These are phyloP conservation scores for Kodamaea ohmeri DNA, from an alignment of 1,139 yeast genomes.

Conservation along the genomic window DNA sequence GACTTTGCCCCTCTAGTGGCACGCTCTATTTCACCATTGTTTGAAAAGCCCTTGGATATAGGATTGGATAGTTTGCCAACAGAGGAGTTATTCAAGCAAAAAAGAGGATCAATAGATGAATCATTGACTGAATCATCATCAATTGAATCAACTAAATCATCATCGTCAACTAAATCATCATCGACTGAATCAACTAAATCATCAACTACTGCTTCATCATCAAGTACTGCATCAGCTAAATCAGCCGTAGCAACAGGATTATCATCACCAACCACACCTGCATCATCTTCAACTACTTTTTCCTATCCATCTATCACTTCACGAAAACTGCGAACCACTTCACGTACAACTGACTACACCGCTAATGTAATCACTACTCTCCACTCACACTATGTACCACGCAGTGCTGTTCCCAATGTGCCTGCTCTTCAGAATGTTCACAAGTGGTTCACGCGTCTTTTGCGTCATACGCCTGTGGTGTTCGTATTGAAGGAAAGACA, in stretches of 20 bases:
- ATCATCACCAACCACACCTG: neutral
- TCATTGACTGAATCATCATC: too few relatives aligned
- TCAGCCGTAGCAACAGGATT: too few relatives aligned
- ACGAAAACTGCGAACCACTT: constrained; percentile 14
- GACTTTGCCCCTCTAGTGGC: constrained; percentile 26
- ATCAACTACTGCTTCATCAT: too few relatives aligned
- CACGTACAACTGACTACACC: constrained; percentile 21
- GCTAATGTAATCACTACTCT: constrained; percentile 23
- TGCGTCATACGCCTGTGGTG: constrained; percentile 33
- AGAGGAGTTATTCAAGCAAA: constrained; percentile 16
- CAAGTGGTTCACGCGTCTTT: constrained; percentile 29
- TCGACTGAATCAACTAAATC: too few relatives aligned
- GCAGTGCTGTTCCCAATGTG: constrained; percentile 15
- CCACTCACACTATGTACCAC: constrained; percentile 25
- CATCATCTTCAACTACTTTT: constrained; percentile 13
- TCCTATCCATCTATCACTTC: constrained; percentile 10
- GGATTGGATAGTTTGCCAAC: constrained; percentile 18
- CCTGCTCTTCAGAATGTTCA: constrained; percentile 19
- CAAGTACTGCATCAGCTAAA: too few relatives aligned
- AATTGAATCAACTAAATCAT: too few relatives aligned
- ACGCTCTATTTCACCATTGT: constrained; percentile 19
- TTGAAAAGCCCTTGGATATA: constrained; percentile 17
- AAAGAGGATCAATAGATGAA: neutral
- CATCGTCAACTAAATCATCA: too few relatives aligned
- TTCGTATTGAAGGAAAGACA: constrained; percentile 31